Evolutionary conservation across 2,329 filamentous ascomycete species (phyloP).

Genomic region (Cercospora berteroae): DNA sequence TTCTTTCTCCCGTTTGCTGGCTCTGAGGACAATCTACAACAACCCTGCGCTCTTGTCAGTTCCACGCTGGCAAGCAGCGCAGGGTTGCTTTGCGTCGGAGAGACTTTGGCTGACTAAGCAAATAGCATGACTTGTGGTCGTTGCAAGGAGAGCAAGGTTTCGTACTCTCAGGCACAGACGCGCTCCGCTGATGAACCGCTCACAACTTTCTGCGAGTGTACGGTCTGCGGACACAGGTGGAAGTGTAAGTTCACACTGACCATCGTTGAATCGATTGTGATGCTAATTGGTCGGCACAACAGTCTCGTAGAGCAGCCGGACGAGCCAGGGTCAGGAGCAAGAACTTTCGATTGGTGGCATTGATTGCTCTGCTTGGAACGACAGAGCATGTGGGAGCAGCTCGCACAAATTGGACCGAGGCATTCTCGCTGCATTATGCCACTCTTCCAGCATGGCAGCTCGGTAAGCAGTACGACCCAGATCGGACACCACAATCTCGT

Average conservation of each 20-base stretch:
- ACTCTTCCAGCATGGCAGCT: not conserved
- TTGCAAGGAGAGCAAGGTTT: slow-evolving; percentile 90
- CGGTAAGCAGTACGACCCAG: not conserved
- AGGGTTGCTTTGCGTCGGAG: slow-evolving; percentile 36
- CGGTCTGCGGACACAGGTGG: slow-evolving; percentile 52
- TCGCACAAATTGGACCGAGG: not conserved
- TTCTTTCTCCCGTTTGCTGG: not conserved
- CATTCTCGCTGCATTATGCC: not conserved
- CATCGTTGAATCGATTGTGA: not conserved
- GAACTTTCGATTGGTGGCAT: not conserved
- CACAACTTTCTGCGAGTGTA: slow-evolving; percentile 57
- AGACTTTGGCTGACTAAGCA: slow-evolving; percentile 36
- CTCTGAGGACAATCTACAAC: not conserved
- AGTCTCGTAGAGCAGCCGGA: not conserved
- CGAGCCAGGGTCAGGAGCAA: not conserved
- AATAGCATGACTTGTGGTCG: slow-evolving; percentile 79
- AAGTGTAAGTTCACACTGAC: slow-evolving; percentile 39
- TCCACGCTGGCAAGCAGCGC: slow-evolving; percentile 22
- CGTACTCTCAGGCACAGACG: slow-evolving; percentile 94
- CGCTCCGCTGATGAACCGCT: slow-evolving; percentile 88
- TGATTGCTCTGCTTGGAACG: not conserved
- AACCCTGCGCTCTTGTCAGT: slow-evolving; percentile 21
- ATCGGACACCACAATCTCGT: not conserved
- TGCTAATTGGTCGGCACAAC: not conserved
- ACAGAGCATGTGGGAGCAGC: not conserved